Evolutionary conservation across 1,284 basidiomycete genomes (phyloP), one percentile per base, ranked within the genome.

Genomic region (Apiotrichum veenhuisii): DNA sequence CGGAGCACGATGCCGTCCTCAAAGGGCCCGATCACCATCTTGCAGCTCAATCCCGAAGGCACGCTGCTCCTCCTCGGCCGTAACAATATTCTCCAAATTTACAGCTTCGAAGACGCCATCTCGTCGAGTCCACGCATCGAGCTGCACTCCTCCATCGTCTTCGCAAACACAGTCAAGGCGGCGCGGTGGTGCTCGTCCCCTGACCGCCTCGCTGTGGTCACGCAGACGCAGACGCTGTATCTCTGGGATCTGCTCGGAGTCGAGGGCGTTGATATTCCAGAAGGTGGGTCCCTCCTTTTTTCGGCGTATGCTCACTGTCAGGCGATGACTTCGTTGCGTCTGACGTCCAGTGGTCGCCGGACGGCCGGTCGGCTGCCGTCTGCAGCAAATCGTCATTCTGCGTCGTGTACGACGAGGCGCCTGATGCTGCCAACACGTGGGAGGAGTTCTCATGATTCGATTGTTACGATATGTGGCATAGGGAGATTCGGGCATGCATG

Each of bases 11-110:
- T 27, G 2, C 23, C 38, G 0, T 7, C 26, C 5, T 5, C 25
- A 12, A 20, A 23, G 11, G 26, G 26, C 5, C 33, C 49, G 7
- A 50, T 59, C 15, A 26, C 5, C 2, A 86, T 90, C 61, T 74
- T 94, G 27, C 83, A 86, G 45, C 93, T 89, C 83, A 90, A 90
- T 72, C 78, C 82, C 43, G 84, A 83, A 17, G 90, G 89, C 14
- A 84, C 80, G 1, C 75, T 88, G 18, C 74, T 94, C 5, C 80
- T 90, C 34, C 83, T 84, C 37, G 47, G 37, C 2, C 51, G 52
- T 17, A 54, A 52, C 17, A 18, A 63, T 11, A 54, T 67, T 0
- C 36, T 75, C 1, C 70, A 75, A 43, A 64, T 77, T 4, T 69
- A 75, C 55, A 59, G 64, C 2, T 73, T 73, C 1, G 58, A 66